Evolutionary conservation across 2,329 filamentous ascomycete genomes (phyloP).

Genomic region (Penicillium vulpinum): DNA sequence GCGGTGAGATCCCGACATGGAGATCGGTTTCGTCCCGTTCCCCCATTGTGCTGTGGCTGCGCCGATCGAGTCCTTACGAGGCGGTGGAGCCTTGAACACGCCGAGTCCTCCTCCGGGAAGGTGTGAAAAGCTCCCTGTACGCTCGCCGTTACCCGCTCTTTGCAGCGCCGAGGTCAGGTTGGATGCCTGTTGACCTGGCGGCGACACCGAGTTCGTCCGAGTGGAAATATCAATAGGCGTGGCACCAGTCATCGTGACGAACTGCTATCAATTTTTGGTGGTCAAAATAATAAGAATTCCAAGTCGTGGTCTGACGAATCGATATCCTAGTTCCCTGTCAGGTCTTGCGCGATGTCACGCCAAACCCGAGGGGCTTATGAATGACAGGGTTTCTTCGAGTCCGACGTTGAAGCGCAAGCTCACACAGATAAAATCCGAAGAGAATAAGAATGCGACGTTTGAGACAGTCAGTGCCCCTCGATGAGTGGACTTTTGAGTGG

Average conservation of each 20-base stretch:
- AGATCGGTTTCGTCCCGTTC: slow-evolving; percentile 61
- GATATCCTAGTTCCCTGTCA: slow-evolving; percentile 40
- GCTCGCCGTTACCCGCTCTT: slow-evolving; percentile 46
- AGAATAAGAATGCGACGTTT: slow-evolving; percentile 49
- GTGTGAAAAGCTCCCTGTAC: slow-evolving; percentile 46
- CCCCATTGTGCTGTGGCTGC: slow-evolving; percentile 55
- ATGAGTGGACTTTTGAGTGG: slow-evolving; percentile 44
- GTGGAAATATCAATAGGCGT: slow-evolving; percentile 62
- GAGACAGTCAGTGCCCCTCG: slow-evolving; percentile 50
- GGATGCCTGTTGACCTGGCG: slow-evolving; percentile 60
- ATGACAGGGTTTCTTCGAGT: slow-evolving; percentile 44
- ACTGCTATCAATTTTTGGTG: slow-evolving; percentile 18
- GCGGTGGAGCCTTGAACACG: slow-evolving; percentile 42
- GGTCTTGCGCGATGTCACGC: slow-evolving; percentile 45
- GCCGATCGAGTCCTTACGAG: slow-evolving; percentile 58
- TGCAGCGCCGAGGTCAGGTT: slow-evolving; percentile 64
- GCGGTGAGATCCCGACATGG: slow-evolving; percentile 52
- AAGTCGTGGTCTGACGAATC: slow-evolving; percentile 7
- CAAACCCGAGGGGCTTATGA: slow-evolving; percentile 50
- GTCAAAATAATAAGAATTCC: slow-evolving; percentile 30
- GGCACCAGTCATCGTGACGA: slow-evolving; percentile 54
- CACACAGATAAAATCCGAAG: slow-evolving; percentile 45
- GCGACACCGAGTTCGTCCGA: slow-evolving; percentile 57
- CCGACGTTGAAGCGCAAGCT: slow-evolving; percentile 53
- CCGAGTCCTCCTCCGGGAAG: slow-evolving; percentile 42